Evolutionary conservation across 2,329 filamentous ascomycete genomes (phyloP).

Genomic region (Colletotrichum echinochloae): DNA sequence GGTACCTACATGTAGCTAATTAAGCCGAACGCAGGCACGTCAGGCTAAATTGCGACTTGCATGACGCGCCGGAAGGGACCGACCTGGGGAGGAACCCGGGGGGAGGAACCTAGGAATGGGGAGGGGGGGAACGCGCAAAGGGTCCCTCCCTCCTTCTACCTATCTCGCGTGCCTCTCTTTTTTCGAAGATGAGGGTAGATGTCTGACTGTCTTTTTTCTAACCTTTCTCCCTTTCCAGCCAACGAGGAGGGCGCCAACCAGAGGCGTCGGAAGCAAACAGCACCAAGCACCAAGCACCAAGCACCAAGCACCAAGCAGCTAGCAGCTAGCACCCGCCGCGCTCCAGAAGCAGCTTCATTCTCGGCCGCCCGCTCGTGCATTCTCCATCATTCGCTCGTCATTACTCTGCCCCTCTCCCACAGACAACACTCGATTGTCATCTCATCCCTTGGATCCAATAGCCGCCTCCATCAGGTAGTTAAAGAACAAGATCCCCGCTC

Average conservation of each 20-base stretch:
- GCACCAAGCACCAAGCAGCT: neutral
- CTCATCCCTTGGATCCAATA: conserved; percentile 11
- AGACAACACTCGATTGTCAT: too few relatives aligned
- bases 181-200: neutral
- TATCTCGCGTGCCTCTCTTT: neutral
- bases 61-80: conserved; percentile 6
- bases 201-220: neutral
- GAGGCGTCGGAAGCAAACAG: conserved; percentile 2
- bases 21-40: conserved; percentile 12
- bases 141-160: neutral
- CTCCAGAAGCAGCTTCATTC: conserved; percentile 2
- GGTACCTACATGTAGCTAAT: too few relatives aligned
- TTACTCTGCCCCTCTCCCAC: too few relatives aligned
- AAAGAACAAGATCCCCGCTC: neutral
- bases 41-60: conserved; percentile 12
- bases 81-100: neutral
- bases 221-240: neutral
- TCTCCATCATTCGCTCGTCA: conserved; percentile 8
- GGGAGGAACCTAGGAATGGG: neutral
- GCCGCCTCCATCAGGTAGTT: neutral
- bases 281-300: too few relatives aligned
- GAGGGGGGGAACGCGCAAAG: neutral
- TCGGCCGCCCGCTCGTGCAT: conserved; percentile 1
- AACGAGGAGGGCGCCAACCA: neutral
- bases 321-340: neutral